Conservation (phyloP, 1,139 yeast species). For the Geotrichum histeridarum region DNA sequence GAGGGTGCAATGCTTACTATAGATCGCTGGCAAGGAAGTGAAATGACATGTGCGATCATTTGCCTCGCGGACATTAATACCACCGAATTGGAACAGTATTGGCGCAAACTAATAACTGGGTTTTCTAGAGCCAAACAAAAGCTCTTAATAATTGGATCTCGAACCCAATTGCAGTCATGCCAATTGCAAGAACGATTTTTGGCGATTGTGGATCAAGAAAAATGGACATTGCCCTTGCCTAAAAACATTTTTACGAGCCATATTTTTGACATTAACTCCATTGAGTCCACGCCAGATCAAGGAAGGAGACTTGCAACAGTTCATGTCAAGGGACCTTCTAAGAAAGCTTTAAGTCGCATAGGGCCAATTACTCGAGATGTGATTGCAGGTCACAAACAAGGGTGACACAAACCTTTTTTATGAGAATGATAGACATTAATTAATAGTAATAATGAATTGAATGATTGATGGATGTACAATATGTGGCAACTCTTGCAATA, state of each 20-base stretch:
- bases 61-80: conserved; percentile 85
- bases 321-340: no score
- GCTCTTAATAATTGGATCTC: conserved; percentile 66
- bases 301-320: no score
- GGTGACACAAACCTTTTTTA: no score
- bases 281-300: no score
- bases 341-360: no score
- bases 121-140: conserved; percentile 86
- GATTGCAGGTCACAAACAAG: not conserved
- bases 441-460: not conserved
- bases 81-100: conserved; percentile 77
- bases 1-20: conserved; percentile 71
- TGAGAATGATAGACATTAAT: not conserved
- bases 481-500: not conserved
- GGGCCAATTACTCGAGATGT: no score
- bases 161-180: conserved; percentile 53
- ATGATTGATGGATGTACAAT: not conserved
- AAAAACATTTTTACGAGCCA: conserved; percentile 19
- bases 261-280: no score
- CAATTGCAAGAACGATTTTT: conserved; percentile 59
- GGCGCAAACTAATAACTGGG: conserved; percentile 80
- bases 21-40: conserved; percentile 94
- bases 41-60: conserved; percentile 80
- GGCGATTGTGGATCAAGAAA: conserved; percentile 50
- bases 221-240: conserved; percentile 63